Base-by-base conservation (phyloP, 2,329 filamentous ascomycete species). In the Blastomyces silverae region DNA sequence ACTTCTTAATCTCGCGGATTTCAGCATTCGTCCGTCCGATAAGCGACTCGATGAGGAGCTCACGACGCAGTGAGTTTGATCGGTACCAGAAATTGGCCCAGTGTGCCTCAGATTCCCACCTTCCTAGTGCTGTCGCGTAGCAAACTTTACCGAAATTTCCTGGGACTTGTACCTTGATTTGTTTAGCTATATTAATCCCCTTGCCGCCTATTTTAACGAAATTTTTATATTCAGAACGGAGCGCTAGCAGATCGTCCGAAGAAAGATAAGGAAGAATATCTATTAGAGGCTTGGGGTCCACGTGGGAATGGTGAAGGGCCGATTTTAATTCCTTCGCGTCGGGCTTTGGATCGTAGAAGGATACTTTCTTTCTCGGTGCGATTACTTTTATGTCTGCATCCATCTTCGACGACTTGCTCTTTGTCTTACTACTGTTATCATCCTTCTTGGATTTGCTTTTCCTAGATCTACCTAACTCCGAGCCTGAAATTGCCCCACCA, bases 81-180 rank as follows among this genome's bases (percentile, higher is more conserved):
- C 97, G 93, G 78, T 97, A 97, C 88, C 92, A 97, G 77, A 91
- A 96, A 76, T 97, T 97, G 66, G 93, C 92, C 92, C 94, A 99
- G 81, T 96, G 96, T 0, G 91, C 91, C 76, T 99, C 94, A 70
- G 87, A 89, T 79, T 97, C 94, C 88, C 92, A 97, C 62, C 85
- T 84, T 11, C 94, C 94, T 0, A 97, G 84, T 0, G 93, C 92
- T 2, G 91, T 92, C 3, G 92, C 87, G 75, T 97, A 97, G 72
- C 89, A 92, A 7, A 90, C 89, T 78, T 97, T 97, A 78, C 92
- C 93, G 69, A 97, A 87, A 42, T 86, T 87, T 22, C 78, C 78
- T 1, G 79, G 72, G 1, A 76, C 65, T 64, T 78, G 79, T 62
- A 80, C 71, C 10, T 79, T 77, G 66, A 83, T 78, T 69, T 82